These are phyloP conservation scores for Tarenaya hassleriana DNA, from an alignment of 345 rosid species.

Conservation along the genomic window DNA sequence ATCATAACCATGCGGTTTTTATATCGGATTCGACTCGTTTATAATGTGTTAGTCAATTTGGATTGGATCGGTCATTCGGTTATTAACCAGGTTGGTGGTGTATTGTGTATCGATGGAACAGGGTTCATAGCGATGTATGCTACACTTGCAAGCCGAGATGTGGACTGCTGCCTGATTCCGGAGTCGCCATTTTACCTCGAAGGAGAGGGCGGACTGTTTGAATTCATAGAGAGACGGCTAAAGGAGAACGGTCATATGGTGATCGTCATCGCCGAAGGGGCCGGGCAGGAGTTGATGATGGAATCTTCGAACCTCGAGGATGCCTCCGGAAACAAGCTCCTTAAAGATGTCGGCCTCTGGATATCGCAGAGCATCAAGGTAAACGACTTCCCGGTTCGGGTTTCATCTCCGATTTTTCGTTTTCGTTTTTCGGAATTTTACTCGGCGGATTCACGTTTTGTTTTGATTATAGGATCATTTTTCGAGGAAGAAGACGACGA, in stretches of 20 bases:
- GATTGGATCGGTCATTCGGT: no score
- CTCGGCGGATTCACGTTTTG: background rate
- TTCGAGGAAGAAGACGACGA: conserved; percentile 41
- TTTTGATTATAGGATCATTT: conserved; percentile 49
- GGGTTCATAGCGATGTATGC: conserved; percentile 88
- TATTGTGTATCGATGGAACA: no score
- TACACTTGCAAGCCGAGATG: conserved; percentile 87
- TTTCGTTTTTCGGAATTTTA: conserved; percentile 3
- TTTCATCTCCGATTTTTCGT: background rate
- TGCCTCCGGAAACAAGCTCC: conserved; percentile 86
- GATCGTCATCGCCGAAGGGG: conserved; percentile 80
- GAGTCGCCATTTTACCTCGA: conserved; percentile 84
- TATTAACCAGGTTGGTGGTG: no score
- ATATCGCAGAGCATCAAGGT: conserved; percentile 67
- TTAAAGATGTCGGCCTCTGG: conserved; percentile 73
- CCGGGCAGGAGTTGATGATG: conserved; percentile 65
- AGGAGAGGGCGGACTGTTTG: conserved; percentile 72
- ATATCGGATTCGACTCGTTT: no score
- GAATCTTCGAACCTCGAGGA: conserved; percentile 38
- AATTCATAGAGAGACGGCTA: conserved; percentile 53
- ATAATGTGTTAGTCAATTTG: background rate
- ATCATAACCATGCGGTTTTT: no score
- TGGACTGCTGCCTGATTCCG: conserved; percentile 87
- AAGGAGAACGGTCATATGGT: conserved; percentile 85
- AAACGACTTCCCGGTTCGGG: background rate